Evolutionary conservation across 805 yeast species (phyloP).

Genomic region (Candida taoyuanica): DNA sequence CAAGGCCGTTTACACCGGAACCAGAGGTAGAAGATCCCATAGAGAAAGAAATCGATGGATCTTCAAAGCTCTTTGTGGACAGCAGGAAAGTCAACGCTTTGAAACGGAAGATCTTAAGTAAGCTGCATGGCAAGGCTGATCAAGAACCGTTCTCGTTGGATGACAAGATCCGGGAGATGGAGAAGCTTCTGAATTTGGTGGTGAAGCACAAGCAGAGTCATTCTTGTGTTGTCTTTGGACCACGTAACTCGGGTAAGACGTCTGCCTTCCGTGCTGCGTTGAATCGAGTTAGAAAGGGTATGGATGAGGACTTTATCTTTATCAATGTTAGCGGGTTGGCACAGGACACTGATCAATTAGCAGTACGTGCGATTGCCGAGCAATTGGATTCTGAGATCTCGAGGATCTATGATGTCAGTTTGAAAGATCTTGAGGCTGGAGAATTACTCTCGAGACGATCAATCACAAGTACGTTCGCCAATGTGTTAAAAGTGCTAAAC

Average conservation of each 20-base stretch:
- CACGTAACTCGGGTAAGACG: conserved; percentile 75
- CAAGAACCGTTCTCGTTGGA: conserved; percentile 33
- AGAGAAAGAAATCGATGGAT: neutral
- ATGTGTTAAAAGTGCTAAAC: conserved; percentile 50
- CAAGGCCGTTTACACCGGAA: too few relatives aligned
- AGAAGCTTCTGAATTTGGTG: conserved; percentile 56
- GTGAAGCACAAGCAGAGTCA: conserved; percentile 69
- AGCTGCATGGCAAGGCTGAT: conserved; percentile 10
- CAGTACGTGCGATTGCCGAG: conserved; percentile 79
- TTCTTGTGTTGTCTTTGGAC: conserved; percentile 76
- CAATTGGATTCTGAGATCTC: conserved; percentile 58
- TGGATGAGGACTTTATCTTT: conserved; percentile 48
- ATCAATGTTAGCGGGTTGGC: conserved; percentile 65
- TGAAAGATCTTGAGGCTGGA: conserved; percentile 21
- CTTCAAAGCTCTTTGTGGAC: neutral
- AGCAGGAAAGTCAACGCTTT: neutral
- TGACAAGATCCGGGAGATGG: conserved; percentile 43
- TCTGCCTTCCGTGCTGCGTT: conserved; percentile 57
- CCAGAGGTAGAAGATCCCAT: neutral
- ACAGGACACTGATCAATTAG: conserved; percentile 71
- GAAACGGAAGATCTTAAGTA: conserved; percentile 4
- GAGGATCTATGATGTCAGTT: conserved; percentile 27
- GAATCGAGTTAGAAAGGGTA: conserved; percentile 21
- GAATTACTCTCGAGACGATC: conserved; percentile 47
- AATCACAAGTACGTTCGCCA: conserved; percentile 56